Percentiles rank a stretch among this genome's conserved stretches.
Evolutionary conservation across 306 rosid genomes (phyloP).

Genomic region (Castanea sativa): DNA sequence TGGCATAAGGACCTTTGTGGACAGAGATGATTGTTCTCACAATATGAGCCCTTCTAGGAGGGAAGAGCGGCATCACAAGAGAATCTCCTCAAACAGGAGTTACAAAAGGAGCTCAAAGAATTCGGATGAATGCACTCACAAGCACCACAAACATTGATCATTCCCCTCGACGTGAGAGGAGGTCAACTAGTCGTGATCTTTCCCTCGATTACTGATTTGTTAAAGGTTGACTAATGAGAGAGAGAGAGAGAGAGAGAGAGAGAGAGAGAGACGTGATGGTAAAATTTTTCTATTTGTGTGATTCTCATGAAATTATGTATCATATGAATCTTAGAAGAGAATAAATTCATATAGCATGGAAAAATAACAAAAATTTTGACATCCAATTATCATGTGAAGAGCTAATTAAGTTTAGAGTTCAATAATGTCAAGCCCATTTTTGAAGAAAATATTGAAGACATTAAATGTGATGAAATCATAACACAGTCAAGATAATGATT

Average conservation of each 20-base stretch:
- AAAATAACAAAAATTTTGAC: too few relatives aligned
- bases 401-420: too few relatives aligned
- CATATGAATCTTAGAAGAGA: too few relatives aligned
- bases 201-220: not conserved
- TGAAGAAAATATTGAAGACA: too few relatives aligned
- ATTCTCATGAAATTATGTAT: too few relatives aligned
- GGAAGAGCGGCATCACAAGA: conserved; percentile 15
- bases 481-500: too few relatives aligned
- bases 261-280: too few relatives aligned
- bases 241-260: not conserved
- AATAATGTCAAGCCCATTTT: too few relatives aligned
- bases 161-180: conserved; percentile 39
- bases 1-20: conserved; percentile 29
- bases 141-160: conserved; percentile 31
- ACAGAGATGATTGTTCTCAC: conserved; percentile 41
- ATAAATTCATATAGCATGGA: too few relatives aligned
- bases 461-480: too few relatives aligned
- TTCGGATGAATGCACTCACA: conserved; percentile 42
- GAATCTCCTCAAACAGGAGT: not conserved
- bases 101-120: conserved; percentile 30
- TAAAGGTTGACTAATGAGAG: not conserved
- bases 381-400: too few relatives aligned
- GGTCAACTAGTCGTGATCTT: not conserved
- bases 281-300: too few relatives aligned
- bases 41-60: conserved; percentile 27